These are phyloP conservation scores for Malus orientalis DNA, from an alignment of 306 rosid species.

Conservation along the genomic window DNA sequence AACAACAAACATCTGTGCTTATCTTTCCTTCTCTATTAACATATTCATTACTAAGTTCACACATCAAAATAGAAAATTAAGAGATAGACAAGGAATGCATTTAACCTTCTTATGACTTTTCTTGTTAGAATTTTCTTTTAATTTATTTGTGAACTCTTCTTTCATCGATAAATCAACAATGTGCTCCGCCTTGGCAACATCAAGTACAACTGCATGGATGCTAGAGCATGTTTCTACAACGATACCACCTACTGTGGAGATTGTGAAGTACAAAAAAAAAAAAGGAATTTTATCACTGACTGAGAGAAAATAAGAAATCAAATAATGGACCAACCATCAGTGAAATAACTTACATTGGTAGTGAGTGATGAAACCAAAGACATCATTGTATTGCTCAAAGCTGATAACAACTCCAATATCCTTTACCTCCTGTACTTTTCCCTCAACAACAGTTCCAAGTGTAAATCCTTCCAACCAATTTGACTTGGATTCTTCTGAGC, in stretches of 20 bases:
- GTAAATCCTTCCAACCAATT: constrained; percentile 61
- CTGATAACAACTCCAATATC: constrained; percentile 62
- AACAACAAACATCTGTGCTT: background rate
- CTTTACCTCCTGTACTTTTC: constrained; percentile 65
- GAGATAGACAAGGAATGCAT: background rate
- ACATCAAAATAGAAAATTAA: background rate
- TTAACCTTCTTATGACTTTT: constrained; percentile 57
- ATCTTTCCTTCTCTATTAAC: background rate
- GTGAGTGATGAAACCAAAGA: constrained; percentile 68
- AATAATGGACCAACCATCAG: constrained; percentile 1
- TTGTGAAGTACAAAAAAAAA: background rate
- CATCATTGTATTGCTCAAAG: constrained; percentile 68
- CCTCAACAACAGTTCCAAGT: constrained; percentile 54
- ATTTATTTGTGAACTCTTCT: constrained; percentile 44
- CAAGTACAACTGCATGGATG: constrained; percentile 75
- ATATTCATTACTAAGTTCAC: background rate
- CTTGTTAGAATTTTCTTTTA: constrained; percentile 37
- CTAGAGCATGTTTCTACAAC: constrained; percentile 49
- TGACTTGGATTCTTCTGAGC: constrained; percentile 37
- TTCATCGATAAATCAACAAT: constrained; percentile 76
- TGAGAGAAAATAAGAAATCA: constrained; percentile 3
- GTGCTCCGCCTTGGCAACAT: constrained; percentile 63
- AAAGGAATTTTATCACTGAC: background rate
- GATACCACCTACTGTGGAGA: constrained; percentile 50
- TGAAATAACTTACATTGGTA: constrained; percentile 57